phyloP scores from a whole-genome alignment of 2,329 filamentous ascomycete species.

The Fusarium citri region DNA sequence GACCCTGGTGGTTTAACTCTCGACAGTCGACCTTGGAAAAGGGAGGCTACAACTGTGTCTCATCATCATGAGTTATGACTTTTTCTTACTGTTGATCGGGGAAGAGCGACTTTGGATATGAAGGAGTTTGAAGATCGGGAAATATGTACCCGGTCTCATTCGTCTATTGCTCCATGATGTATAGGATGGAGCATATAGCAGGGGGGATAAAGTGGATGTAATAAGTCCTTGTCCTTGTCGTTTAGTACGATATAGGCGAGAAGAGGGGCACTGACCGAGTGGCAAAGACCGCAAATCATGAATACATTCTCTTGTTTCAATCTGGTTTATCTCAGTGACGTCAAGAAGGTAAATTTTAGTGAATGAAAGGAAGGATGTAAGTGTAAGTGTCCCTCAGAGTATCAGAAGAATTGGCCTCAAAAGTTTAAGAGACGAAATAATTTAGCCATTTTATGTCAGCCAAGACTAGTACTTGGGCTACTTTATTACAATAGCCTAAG shows the following conservation, averaged over 20 bases:
- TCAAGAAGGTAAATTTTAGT: too few relatives aligned
- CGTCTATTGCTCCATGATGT: neutral
- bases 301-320: constrained; percentile 7
- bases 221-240: constrained; percentile 8
- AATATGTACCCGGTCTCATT: neutral
- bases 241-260: neutral
- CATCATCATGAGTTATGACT: constrained; percentile 34
- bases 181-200: neutral
- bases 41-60: constrained; percentile 41
- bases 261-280: neutral
- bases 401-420: too few relatives aligned
- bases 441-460: too few relatives aligned
- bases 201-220: constrained; percentile 11
- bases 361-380: neutral
- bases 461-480: too few relatives aligned
- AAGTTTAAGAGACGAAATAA: too few relatives aligned
- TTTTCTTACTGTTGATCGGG: constrained; percentile 14
- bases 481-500: too few relatives aligned
- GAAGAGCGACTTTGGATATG: neutral
- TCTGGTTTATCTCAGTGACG: neutral
- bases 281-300: constrained; percentile 5
- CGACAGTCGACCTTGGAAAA: constrained; percentile 25
- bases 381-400: neutral
- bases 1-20: constrained; percentile 38
- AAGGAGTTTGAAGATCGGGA: neutral